Evolutionary conservation across 257 asterid species (phyloP).

Genomic region (Eustoma russellianum): DNA sequence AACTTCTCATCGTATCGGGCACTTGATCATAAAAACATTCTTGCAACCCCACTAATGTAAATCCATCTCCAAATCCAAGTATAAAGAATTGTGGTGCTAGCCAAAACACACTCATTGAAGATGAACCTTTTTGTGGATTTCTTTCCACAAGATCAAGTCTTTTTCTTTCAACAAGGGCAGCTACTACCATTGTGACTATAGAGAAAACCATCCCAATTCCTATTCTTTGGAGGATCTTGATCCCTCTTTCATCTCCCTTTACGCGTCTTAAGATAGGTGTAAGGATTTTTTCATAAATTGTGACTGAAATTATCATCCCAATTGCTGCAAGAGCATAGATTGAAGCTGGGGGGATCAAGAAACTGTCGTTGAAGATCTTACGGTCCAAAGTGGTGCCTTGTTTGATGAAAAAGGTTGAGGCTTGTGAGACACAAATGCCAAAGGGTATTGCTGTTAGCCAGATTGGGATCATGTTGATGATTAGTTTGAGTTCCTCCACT

Average conservation of each 20-base stretch:
- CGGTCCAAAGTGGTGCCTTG: conserved; percentile 49
- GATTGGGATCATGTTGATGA: conserved; percentile 58
- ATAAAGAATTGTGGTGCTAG: conserved; percentile 72
- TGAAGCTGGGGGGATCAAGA: conserved; percentile 68
- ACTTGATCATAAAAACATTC: conserved; percentile 80
- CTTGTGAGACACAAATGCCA: conserved; percentile 63
- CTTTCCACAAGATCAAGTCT: conserved; percentile 26
- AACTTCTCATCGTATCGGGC: conserved; percentile 83
- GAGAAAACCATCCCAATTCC: conserved; percentile 71
- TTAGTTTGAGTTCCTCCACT: conserved; percentile 62
- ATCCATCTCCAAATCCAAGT: conserved; percentile 64
- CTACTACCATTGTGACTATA: conserved; percentile 36
- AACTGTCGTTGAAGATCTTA: conserved; percentile 15
- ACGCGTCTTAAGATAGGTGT: conserved; percentile 45
- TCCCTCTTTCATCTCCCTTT: conserved; percentile 60
- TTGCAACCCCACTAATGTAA: conserved; percentile 73
- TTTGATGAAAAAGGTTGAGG: conserved; percentile 67
- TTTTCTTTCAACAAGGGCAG: conserved; percentile 57
- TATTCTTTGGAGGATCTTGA: conserved; percentile 56
- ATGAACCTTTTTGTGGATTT: conserved; percentile 23
- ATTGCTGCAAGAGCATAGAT: conserved; percentile 50
- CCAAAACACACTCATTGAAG: conserved; percentile 90
- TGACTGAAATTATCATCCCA: conserved; percentile 60
- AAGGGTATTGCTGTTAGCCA: conserved; percentile 70
- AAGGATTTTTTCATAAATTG: conserved; percentile 50